Conservation (phyloP, 805 yeast species). For the Metschnikowia noctiluminum region DNA sequence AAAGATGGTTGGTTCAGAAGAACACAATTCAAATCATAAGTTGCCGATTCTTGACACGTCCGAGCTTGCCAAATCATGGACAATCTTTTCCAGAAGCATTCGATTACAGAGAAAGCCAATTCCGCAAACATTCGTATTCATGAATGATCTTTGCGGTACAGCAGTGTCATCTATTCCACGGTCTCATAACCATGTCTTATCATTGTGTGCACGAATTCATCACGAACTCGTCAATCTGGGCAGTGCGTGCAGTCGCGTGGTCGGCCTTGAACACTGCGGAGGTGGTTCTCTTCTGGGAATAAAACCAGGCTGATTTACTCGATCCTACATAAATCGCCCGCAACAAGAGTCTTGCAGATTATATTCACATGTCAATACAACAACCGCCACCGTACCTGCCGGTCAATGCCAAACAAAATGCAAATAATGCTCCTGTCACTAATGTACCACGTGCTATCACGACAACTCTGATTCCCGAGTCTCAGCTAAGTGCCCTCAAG, state of each 20-base stretch:
- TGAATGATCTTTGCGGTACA: not conserved
- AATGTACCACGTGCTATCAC: slow-evolving; percentile 9
- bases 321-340: no score
- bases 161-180: not conserved
- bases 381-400: slow-evolving; percentile 8
- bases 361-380: slow-evolving; percentile 1
- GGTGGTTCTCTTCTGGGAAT: not conserved
- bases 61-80: no score
- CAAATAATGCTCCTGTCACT: not conserved
- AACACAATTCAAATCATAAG: no score
- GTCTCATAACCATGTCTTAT: not conserved
- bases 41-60: no score
- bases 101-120: not conserved
- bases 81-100: not conserved
- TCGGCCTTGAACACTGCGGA: not conserved
- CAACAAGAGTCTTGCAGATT: no score
- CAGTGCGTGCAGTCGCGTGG: not conserved
- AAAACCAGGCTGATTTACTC: no score
- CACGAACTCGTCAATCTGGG: not conserved
- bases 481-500: slow-evolving; percentile 12
- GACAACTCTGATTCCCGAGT: slow-evolving; percentile 9
- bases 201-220: not conserved
- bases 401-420: not conserved
- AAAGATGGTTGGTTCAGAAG: no score
- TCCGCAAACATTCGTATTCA: not conserved